phyloP scores from a whole-genome alignment of 2,329 filamentous ascomycete genomes.

The Beauveria australis region DNA sequence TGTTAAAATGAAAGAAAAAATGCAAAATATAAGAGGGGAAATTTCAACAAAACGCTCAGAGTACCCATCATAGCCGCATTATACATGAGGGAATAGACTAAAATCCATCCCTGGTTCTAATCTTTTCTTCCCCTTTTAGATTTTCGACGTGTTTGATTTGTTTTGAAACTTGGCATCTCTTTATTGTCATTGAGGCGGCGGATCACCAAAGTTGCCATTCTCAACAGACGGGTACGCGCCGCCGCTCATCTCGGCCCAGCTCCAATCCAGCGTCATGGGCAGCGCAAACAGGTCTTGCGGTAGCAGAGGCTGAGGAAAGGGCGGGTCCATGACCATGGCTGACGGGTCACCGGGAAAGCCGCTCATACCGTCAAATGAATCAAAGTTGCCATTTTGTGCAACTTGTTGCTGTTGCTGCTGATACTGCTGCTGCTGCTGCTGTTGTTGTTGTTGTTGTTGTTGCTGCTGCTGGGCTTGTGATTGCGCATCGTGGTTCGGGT shows the following conservation, averaged over 20 bases:
- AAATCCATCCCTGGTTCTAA: neutral
- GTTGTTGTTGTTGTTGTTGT: neutral
- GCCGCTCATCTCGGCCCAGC: constrained; percentile 61
- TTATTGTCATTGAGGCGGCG: neutral
- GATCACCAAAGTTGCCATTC: constrained; percentile 44
- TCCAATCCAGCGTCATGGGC: constrained; percentile 95
- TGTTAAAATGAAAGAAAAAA: neutral
- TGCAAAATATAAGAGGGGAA: neutral
- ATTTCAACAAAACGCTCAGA: neutral
- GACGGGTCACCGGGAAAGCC: constrained; percentile 24
- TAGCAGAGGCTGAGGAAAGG: constrained; percentile 77
- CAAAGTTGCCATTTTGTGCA: constrained; percentile 31
- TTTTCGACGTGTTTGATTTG: constrained; percentile 12
- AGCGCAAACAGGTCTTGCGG: constrained; percentile 92
- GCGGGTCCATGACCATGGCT: constrained; percentile 16
- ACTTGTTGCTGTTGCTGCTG: constrained; percentile 12
- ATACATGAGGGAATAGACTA: neutral
- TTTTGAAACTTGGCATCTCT: neutral
- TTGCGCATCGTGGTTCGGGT: neutral
- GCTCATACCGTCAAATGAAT: constrained; percentile 36
- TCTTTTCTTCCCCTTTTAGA: neutral
- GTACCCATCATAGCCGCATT: neutral
- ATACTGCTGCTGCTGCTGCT: constrained; percentile 2
- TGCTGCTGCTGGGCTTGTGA: neutral
- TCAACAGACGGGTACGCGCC: constrained; percentile 56